These are phyloP conservation scores for Dianthus caryophyllus DNA, from an alignment of 148 eudicot genomes.

Conservation along the genomic window DNA sequence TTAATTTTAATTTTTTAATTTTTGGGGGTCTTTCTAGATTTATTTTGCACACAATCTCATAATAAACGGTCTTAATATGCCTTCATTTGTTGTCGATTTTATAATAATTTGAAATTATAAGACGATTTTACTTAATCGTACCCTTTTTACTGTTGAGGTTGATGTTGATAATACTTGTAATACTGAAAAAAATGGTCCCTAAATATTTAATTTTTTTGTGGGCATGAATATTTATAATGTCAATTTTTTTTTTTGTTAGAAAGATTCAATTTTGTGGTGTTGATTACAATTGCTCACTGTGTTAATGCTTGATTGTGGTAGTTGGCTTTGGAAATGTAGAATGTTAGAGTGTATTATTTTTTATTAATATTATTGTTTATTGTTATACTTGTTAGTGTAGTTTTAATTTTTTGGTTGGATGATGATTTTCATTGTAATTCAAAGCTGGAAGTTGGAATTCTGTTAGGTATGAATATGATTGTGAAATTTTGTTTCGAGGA, in stretches of 20 bases:
- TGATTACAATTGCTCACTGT: conserved; percentile 4
- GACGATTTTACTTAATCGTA: too few relatives aligned
- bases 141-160: too few relatives aligned
- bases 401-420: neutral
- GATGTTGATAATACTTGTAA: too few relatives aligned
- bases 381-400: neutral
- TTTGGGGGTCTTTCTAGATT: conserved; percentile 18
- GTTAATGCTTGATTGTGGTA: conserved; percentile 15
- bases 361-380: neutral
- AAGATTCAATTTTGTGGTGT: neutral
- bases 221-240: conserved; percentile 8
- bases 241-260: conserved; percentile 18
- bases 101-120: too few relatives aligned
- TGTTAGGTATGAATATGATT: conserved; percentile 11
- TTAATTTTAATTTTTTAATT: neutral
- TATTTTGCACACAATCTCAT: neutral
- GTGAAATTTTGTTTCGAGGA: conserved; percentile 7
- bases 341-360: neutral
- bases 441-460: conserved; percentile 21
- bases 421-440: conserved; percentile 21
- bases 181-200: conserved; percentile 6
- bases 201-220: neutral
- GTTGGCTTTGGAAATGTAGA: conserved; percentile 16
- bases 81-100: too few relatives aligned
- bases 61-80: too few relatives aligned